Percentiles rank a stretch among this genome's conserved stretches.
Evolutionary conservation across 2,329 filamentous ascomycete genomes (phyloP).

Genomic region (Phyllosticta capitalensis): DNA sequence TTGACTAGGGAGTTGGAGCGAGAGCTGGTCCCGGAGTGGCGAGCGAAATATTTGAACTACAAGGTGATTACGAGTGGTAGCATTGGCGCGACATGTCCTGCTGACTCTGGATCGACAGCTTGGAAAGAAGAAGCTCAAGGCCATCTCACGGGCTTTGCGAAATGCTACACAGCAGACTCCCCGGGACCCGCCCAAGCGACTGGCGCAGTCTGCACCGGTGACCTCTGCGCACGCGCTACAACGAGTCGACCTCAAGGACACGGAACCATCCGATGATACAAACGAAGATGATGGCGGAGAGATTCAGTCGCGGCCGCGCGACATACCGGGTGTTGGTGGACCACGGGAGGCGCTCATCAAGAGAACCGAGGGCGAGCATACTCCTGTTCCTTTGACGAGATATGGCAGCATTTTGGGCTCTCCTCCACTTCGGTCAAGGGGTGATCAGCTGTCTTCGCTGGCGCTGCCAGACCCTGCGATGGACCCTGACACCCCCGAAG

Average conservation of each 20-base stretch:
- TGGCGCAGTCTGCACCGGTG: background rate
- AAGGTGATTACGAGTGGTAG: slow-evolving; percentile 46
- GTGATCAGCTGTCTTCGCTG: slow-evolving; percentile 38
- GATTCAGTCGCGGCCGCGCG: slow-evolving; percentile 8
- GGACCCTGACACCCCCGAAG: slow-evolving; percentile 27
- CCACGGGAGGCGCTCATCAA: slow-evolving; percentile 13
- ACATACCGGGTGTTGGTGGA: slow-evolving; percentile 12
- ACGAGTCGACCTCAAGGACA: slow-evolving; percentile 19
- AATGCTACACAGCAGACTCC: slow-evolving; percentile 44
- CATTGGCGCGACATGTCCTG: background rate
- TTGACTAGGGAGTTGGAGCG: slow-evolving; percentile 63
- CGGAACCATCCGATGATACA: slow-evolving; percentile 6
- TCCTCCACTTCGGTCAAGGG: slow-evolving; percentile 1
- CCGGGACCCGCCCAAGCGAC: slow-evolving; percentile 15
- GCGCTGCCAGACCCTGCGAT: slow-evolving; percentile 55
- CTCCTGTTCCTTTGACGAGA: slow-evolving; percentile 30
- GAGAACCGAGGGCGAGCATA: slow-evolving; percentile 4
- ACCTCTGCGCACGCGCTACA: slow-evolving; percentile 19
- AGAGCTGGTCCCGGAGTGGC: slow-evolving; percentile 89
- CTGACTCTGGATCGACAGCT: slow-evolving; percentile 29
- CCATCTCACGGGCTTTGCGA: slow-evolving; percentile 61
- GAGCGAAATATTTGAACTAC: slow-evolving; percentile 88
- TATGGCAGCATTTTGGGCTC: slow-evolving; percentile 55
- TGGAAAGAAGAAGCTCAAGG: slow-evolving; percentile 90
- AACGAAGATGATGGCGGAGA: slow-evolving; percentile 13